These are phyloP conservation scores for Funneliformis mosseae DNA, from an alignment of 192 early-diverging fungal species.

Conservation along the genomic window DNA sequence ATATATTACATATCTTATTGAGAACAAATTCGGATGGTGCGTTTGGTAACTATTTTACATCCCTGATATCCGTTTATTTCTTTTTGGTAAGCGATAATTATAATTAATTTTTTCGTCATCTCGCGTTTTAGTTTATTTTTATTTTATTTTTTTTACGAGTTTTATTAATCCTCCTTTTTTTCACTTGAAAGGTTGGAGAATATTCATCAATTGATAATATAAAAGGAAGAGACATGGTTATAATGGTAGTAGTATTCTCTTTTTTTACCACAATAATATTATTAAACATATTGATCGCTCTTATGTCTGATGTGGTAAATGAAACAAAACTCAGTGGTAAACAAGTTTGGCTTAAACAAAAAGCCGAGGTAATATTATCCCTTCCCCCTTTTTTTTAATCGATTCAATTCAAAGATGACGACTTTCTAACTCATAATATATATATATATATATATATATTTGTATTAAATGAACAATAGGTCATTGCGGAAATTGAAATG, in stretches of 20 bases:
- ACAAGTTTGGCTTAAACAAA: slow-evolving; percentile 24
- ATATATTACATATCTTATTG: slow-evolving; percentile 8
- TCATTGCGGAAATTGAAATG: slow-evolving; percentile 19
- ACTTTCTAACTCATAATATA: neutral
- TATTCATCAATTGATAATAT: neutral
- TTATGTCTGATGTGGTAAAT: slow-evolving; percentile 13
- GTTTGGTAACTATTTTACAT: neutral
- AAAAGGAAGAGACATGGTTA: neutral
- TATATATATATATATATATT: neutral
- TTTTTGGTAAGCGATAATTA: neutral
- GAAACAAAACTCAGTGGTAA: slow-evolving; percentile 13
- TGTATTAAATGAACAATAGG: neutral
- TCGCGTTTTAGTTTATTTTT: neutral
- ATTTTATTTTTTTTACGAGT: neutral
- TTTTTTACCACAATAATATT: slow-evolving; percentile 24
- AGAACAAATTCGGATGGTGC: neutral
- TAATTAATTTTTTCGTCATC: neutral
- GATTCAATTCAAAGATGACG: neutral
- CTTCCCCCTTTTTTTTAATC: neutral
- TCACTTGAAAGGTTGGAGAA: neutral
- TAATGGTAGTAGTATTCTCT: slow-evolving; percentile 11
- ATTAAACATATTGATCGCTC: slow-evolving; percentile 20
- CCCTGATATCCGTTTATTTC: neutral
- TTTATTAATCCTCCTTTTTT: too few species aligned
- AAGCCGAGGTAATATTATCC: slow-evolving; percentile 7